Evolutionary conservation across 495 filamentous ascomycete species (phyloP).

Genomic region (Oleoguttula mirabilis): DNA sequence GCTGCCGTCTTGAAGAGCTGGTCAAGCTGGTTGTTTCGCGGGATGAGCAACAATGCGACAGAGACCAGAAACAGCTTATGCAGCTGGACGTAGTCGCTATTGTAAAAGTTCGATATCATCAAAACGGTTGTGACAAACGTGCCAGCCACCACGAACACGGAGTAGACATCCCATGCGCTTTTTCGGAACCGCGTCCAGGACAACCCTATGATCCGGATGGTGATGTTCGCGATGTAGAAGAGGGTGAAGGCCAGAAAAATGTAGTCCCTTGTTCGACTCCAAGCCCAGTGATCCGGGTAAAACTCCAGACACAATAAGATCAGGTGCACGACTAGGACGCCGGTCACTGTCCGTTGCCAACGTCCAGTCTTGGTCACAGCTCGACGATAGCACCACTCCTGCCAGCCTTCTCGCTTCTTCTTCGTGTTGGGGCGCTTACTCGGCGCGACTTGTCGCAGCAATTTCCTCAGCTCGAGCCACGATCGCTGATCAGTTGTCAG

Average conservation of each 20-base stretch:
- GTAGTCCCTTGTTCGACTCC: conserved; percentile 56
- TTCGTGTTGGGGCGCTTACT: conserved; percentile 74
- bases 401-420: conserved; percentile 60
- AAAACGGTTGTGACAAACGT: conserved; percentile 67
- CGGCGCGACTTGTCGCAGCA: conserved; percentile 83
- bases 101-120: conserved; percentile 42
- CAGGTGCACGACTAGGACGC: conserved; percentile 68
- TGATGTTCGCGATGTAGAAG: conserved; percentile 73
- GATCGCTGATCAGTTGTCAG: conserved; percentile 92
- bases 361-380: conserved; percentile 88
- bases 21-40: conserved; percentile 91
- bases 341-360: conserved; percentile 77
- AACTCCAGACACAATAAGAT: conserved; percentile 75
- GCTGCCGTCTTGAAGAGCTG: conserved; percentile 99
- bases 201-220: conserved; percentile 74
- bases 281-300: conserved; percentile 55
- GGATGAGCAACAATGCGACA: conserved; percentile 83
- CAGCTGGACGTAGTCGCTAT: conserved; percentile 56
- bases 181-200: conserved; percentile 86
- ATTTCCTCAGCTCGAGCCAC: conserved; percentile 90
- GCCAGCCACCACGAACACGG: conserved; percentile 72
- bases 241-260: conserved; percentile 77
- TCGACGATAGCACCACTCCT: conserved; percentile 85
- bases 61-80: conserved; percentile 92
- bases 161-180: conserved; percentile 93